A percentile compares a stretch with the other conserved stretches of the same genome.
phyloP scores from a whole-genome alignment of 2,329 filamentous ascomycete species.

The Ophiostoma fasciatum region DNA sequence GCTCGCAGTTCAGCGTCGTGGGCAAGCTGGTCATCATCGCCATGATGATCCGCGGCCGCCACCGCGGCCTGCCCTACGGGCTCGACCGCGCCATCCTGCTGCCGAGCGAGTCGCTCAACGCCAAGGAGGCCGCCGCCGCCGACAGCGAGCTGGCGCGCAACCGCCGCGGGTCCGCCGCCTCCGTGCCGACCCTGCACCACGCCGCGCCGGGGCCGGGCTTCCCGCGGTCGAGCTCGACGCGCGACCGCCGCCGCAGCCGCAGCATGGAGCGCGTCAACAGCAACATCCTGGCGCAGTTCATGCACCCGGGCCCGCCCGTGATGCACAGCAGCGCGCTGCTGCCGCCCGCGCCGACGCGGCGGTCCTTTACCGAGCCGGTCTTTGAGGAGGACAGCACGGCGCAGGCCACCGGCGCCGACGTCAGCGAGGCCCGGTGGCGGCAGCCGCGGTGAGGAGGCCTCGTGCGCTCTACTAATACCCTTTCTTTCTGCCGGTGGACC shows the following conservation, averaged over 20 bases:
- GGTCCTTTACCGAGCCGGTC: slow-evolving; percentile 7
- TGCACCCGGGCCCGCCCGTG: slow-evolving; percentile 32
- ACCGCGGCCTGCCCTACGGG: slow-evolving; percentile 53
- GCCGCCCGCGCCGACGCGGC: background rate
- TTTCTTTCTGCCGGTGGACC: too few relatives aligned
- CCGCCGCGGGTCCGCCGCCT: slow-evolving; percentile 14
- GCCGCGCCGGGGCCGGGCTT: slow-evolving; percentile 13
- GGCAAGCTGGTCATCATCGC: slow-evolving; percentile 55
- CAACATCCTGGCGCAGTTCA: slow-evolving; percentile 29
- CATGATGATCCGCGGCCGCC: slow-evolving; percentile 55
- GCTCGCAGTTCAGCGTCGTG: slow-evolving; percentile 61
- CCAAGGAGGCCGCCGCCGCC: slow-evolving; percentile 35
- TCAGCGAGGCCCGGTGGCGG: background rate
- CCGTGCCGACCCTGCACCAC: slow-evolving; percentile 17
- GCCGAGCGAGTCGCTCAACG: slow-evolving; percentile 40
- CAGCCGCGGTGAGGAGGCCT: background rate
- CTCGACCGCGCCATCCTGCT: slow-evolving; percentile 47
- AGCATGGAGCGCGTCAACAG: slow-evolving; percentile 26
- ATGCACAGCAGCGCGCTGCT: background rate
- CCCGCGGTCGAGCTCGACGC: slow-evolving; percentile 16
- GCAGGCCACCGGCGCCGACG: slow-evolving; percentile 6
- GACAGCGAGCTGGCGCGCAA: slow-evolving; percentile 14
- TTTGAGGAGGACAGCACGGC: too few relatives aligned
- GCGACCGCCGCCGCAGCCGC: slow-evolving; percentile 21
- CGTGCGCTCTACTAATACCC: too few relatives aligned